Conservation (phyloP, 2,329 filamentous ascomycete genomes). For the Phyllosticta citriasiana region DNA sequence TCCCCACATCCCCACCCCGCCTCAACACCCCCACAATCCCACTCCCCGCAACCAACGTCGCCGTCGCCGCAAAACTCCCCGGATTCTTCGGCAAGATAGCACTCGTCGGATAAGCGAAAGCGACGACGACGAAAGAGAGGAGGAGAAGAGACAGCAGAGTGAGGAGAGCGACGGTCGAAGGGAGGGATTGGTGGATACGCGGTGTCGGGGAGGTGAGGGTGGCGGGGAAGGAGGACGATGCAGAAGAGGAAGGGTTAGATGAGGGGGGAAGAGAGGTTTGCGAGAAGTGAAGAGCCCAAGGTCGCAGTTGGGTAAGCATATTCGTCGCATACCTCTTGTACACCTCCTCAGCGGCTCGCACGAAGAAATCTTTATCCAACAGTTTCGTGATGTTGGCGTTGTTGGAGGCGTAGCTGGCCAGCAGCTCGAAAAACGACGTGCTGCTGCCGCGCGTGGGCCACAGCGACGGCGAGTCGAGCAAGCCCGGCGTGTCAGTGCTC, state of each 20-base stretch:
- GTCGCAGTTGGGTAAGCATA: conserved; percentile 5
- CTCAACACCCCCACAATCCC: not conserved
- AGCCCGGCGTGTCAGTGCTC: not conserved
- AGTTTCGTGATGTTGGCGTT: not conserved
- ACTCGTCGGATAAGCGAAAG: not conserved
- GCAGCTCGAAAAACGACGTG: conserved; percentile 6
- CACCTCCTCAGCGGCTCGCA: not conserved
- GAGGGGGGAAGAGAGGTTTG: not conserved
- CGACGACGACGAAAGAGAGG: not conserved
- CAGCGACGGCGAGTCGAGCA: not conserved
- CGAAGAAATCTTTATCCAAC: not conserved
- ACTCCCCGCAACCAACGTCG: not conserved
- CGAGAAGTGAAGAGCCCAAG: not conserved
- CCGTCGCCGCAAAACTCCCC: not conserved
- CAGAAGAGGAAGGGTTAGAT: too few relatives aligned
- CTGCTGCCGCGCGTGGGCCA: conserved; percentile 8
- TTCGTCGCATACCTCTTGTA: not conserved
- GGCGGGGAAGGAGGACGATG: not conserved
- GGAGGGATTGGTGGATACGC: not conserved
- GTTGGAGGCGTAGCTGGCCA: not conserved
- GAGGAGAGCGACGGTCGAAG: not conserved
- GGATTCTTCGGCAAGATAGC: conserved; percentile 2
- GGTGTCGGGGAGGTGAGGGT: not conserved
- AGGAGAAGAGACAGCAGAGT: not conserved
- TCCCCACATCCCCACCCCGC: not conserved